Percentiles rank a stretch among this genome's conserved stretches.
Evolutionary conservation across 2,329 filamentous ascomycete genomes (phyloP).

Genomic region (Calonectria henricotiae): DNA sequence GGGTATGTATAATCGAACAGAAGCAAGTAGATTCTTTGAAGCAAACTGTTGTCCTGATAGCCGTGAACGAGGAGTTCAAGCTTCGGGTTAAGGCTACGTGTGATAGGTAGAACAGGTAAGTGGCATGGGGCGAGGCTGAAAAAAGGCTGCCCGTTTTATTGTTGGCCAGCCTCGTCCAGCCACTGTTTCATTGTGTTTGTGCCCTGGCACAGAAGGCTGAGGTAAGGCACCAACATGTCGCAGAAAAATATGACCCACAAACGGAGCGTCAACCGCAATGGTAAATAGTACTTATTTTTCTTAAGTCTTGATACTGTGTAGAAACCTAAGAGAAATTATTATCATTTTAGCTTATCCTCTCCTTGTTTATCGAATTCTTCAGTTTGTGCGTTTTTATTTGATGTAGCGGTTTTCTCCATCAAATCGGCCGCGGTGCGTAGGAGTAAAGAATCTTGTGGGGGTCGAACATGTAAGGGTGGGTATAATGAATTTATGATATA

Average conservation of each 20-base stretch:
- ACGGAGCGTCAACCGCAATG: background rate
- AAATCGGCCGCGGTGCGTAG: too few species aligned
- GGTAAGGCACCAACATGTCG: background rate
- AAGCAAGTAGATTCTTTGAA: conserved; percentile 5
- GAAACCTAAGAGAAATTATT: too few species aligned
- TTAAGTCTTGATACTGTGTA: too few species aligned
- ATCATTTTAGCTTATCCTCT: too few species aligned
- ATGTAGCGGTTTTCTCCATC: background rate
- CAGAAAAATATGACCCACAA: background rate
- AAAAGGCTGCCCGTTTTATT: too few species aligned
- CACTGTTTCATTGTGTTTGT: background rate
- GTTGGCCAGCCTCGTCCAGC: conserved; percentile 30
- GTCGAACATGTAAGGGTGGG: background rate
- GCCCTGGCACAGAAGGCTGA: background rate
- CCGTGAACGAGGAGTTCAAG: conserved; percentile 19
- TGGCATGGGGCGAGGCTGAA: conserved; percentile 26
- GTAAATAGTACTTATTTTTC: background rate
- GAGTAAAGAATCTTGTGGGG: background rate
- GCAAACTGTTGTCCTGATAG: background rate
- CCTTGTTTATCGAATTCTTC: too few species aligned
- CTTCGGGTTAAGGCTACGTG: conserved; percentile 24
- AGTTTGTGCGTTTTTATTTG: background rate
- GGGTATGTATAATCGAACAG: background rate
- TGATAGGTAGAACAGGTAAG: conserved; percentile 7
- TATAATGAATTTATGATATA: background rate